Base-by-base conservation (phyloP, 2,329 filamentous ascomycete species). In the Cordyceps fumosorosea region DNA sequence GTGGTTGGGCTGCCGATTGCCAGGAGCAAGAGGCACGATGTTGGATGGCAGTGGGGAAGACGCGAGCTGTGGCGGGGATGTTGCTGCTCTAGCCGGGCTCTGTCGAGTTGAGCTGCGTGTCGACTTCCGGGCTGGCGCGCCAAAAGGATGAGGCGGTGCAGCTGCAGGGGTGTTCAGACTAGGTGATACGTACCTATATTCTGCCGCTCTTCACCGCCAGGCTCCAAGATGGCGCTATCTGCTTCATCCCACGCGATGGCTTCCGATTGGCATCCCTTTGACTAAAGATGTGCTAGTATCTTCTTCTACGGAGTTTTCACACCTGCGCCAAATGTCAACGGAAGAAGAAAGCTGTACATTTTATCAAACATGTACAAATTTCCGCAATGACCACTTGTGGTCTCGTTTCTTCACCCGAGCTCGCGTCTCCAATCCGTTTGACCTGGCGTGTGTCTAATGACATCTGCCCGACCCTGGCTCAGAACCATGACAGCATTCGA, bases 1-100 rank as follows among this genome's bases (percentile, higher is more conserved):
- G 5, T 37, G 34, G 34, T 37, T 37, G 84, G 74, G 86, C 95
- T 47, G 45, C 40, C 51, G 45, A 60, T 45, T 53, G 58, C 48
- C 26, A 29, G 50, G 18, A 37, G 37, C 52, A 44, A 14, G 50
- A 53, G 44, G 56, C 29, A 34, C 59, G 59, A 58, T 54, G 60
- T 58, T 62, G 60, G 34, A 62, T 62, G 60, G 37, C 48, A 40
- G 55, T 57, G 60, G 60, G 60, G 60, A 62, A 62, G 60, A 62
- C 60, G 60, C 60, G 60, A 56, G 60, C 60, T 42, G 60, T 47
- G 29, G 60, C 56, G 56, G 56, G 56, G 56, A 59, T 59, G 34
- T 12, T 51, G 24, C 14, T 26, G 24, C 14, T 32, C 48, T 14
- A 2, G 12, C 34, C 34, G 12, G 34, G 11, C 2, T 14, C 12